Evolutionary conservation across 2,329 filamentous ascomycete genomes (phyloP).

Genomic region (Blastomyces percursus): DNA sequence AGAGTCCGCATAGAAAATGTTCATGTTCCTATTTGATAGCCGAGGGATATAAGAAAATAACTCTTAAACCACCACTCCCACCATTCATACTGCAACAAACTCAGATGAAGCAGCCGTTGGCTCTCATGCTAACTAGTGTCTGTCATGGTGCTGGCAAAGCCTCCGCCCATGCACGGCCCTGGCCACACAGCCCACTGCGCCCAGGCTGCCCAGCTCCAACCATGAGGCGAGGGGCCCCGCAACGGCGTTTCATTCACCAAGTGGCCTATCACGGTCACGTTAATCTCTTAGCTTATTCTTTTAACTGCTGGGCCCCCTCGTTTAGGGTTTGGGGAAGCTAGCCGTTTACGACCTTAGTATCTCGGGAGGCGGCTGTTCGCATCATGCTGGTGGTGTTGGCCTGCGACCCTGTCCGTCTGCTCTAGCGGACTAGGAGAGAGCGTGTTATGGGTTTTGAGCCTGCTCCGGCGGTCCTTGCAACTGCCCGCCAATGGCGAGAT

Average conservation of each 20-base stretch:
- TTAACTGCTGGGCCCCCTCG: not conserved
- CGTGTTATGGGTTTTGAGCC: not conserved
- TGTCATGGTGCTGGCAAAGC: not conserved
- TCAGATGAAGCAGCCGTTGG: not conserved
- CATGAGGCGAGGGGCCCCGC: not conserved
- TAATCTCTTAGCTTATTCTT: not conserved
- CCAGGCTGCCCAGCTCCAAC: not conserved
- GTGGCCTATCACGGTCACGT: not conserved
- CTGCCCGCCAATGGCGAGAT: not conserved
- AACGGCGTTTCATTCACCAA: not conserved
- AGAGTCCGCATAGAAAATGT: too few relatives aligned
- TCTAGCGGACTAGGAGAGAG: too few relatives aligned
- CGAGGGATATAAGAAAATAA: too few relatives aligned
- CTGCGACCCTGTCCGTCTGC: not conserved
- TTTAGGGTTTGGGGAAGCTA: not conserved
- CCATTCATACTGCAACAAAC: not conserved
- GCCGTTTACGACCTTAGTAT: not conserved
- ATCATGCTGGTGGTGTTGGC: not conserved
- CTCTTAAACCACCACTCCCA: not conserved
- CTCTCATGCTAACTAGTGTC: not conserved
- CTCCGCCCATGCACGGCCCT: not conserved
- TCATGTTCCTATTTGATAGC: not conserved
- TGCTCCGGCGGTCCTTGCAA: not conserved
- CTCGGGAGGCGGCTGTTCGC: not conserved
- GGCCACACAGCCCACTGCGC: too few relatives aligned